These are phyloP conservation scores for Taphrina sp. DNA, from an alignment of 1,139 yeast species.

Conservation along the genomic window DNA sequence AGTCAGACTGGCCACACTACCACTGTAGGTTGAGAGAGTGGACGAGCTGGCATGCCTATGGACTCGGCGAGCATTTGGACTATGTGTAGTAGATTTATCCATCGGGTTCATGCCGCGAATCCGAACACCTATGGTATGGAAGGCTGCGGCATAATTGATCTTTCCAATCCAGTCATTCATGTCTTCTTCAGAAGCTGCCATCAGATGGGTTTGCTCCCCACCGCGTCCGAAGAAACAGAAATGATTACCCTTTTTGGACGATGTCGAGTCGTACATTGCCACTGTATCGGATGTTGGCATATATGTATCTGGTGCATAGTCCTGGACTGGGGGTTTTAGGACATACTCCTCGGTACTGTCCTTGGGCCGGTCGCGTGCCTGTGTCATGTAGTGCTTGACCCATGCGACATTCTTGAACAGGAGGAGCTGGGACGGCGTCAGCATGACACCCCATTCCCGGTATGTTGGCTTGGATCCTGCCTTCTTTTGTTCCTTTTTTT, in stretches of 20 bases:
- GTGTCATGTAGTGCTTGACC: slow-evolving; percentile 43
- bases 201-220: slow-evolving; percentile 46
- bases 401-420: slow-evolving; percentile 48
- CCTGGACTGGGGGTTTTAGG: slow-evolving; percentile 46
- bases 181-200: slow-evolving; percentile 46
- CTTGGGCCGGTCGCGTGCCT: slow-evolving; percentile 38
- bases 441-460: slow-evolving; percentile 49
- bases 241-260: slow-evolving; percentile 35
- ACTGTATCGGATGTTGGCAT: slow-evolving; percentile 46
- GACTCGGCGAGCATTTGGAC: slow-evolving; percentile 1
- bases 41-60: slow-evolving; percentile 11
- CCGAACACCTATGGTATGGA: slow-evolving; percentile 48
- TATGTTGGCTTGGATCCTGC: slow-evolving; percentile 43
- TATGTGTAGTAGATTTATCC: not conserved
- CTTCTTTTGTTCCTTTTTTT: slow-evolving; percentile 45
- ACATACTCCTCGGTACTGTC: slow-evolving; percentile 35
- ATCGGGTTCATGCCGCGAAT: slow-evolving; percentile 26
- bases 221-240: slow-evolving; percentile 44
- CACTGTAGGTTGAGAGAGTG: slow-evolving; percentile 2
- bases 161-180: slow-evolving; percentile 56
- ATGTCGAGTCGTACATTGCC: slow-evolving; percentile 41
- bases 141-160: slow-evolving; percentile 57
- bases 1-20: slow-evolving; percentile 22
- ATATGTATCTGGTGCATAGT: slow-evolving; percentile 46
- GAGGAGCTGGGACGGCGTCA: slow-evolving; percentile 48